Percentiles rank a stretch among this genome's conserved stretches.
These are phyloP conservation scores for Amphibolis antarctica DNA, from an alignment of 106 monocot species.

Conservation along the genomic window DNA sequence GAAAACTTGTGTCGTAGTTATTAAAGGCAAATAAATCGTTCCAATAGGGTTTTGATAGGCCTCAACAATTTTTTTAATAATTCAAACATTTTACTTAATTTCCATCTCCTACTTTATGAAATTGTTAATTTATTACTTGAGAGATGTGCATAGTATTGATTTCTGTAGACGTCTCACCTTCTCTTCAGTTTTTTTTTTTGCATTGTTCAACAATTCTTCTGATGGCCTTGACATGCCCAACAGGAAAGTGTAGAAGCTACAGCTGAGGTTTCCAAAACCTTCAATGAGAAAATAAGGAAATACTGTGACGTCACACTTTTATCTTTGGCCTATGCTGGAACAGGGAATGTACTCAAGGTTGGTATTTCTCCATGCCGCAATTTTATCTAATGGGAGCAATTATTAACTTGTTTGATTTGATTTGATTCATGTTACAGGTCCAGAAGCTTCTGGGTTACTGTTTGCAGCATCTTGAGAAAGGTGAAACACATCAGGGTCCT, in stretches of 20 bases:
- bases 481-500: conserved; percentile 88
- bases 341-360: conserved; percentile 98
- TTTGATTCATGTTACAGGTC: conserved; percentile 31
- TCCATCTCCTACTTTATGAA: too few species aligned
- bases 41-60: too few species aligned
- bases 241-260: conserved; percentile 98
- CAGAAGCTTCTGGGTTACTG: conserved; percentile 88
- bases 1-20: too few species aligned
- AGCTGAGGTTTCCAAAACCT: conserved; percentile 86
- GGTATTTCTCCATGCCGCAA: neutral
- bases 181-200: too few species aligned
- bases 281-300: conserved; percentile 90
- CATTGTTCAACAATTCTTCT: neutral
- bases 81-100: too few species aligned
- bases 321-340: conserved; percentile 96
- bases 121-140: too few species aligned
- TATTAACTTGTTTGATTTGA: neutral
- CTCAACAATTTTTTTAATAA: too few species aligned
- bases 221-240: neutral
- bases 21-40: too few species aligned
- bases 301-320: conserved; percentile 89
- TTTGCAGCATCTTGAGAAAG: conserved; percentile 87
- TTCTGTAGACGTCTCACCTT: too few species aligned
- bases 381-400: neutral
- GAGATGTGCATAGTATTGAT: too few species aligned